phyloP scores from a whole-genome alignment of 2,329 filamentous ascomycete genomes.

The Fusarium goolgardi region DNA sequence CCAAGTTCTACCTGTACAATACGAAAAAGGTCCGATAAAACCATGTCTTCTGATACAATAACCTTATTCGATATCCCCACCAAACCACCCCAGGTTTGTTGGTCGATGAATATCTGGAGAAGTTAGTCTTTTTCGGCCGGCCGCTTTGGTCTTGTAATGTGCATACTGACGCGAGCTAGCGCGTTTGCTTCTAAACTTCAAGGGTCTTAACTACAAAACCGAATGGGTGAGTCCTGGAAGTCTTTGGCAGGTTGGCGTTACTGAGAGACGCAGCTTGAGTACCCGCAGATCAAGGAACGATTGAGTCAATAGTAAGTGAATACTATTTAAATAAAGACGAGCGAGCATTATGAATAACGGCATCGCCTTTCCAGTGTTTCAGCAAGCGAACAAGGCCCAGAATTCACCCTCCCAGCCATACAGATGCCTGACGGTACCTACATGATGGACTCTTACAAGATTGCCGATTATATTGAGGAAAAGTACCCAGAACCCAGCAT shows the following conservation, averaged over 20 bases:
- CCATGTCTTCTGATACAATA: conserved; percentile 11
- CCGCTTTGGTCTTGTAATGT: background rate
- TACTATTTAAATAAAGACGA: accelerated
- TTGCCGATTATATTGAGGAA: conserved; percentile 69
- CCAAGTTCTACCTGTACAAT: background rate
- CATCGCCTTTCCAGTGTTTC: conserved; percentile 4
- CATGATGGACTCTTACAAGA: conserved; percentile 71
- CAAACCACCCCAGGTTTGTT: conserved; percentile 26
- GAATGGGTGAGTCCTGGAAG: conserved; percentile 23
- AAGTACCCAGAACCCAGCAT: conserved; percentile 63
- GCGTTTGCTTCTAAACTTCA: conserved; percentile 35
- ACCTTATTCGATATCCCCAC: conserved; percentile 35
- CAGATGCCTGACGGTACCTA: conserved; percentile 65
- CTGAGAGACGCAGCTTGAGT: conserved; percentile 26
- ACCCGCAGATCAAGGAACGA: conserved; percentile 27
- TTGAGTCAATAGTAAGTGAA: conserved; percentile 18
- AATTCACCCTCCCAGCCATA: conserved; percentile 59
- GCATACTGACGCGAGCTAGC: conserved; percentile 5
- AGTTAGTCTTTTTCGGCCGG: background rate
- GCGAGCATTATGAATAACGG: background rate
- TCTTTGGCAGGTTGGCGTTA: accelerated
- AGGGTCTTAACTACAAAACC: conserved; percentile 28
- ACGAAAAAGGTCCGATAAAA: background rate
- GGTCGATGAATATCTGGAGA: conserved; percentile 41
- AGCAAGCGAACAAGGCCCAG: conserved; percentile 6